Conservation (phyloP, 768 basidiomycete genomes). For the Butyriboletus loyo region DNA sequence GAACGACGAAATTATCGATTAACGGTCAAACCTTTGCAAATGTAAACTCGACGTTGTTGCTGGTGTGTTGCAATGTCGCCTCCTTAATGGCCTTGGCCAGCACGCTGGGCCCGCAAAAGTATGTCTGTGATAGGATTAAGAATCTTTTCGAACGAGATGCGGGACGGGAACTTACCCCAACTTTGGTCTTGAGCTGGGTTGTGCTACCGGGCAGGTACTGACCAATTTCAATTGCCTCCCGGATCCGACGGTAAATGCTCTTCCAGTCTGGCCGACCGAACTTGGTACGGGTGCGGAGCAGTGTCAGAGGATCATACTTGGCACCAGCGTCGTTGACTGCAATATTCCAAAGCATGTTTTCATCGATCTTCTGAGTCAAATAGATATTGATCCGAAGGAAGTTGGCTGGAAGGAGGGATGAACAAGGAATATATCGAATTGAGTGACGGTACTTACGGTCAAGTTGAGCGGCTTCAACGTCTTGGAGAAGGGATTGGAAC, state of each 20-base stretch:
- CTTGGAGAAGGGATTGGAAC: conserved; percentile 88
- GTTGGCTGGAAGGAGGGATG: conserved; percentile 54
- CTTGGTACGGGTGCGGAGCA: conserved; percentile 84
- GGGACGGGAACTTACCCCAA: conserved; percentile 56
- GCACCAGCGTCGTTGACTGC: conserved; percentile 83
- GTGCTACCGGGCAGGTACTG: conserved; percentile 78
- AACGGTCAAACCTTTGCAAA: conserved; percentile 71
- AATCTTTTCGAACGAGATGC: background rate
- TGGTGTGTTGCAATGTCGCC: conserved; percentile 56
- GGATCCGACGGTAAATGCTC: conserved; percentile 71
- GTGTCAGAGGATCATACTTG: conserved; percentile 85
- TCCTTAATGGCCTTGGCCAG: conserved; percentile 77
- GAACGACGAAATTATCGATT: background rate
- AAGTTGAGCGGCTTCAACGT: conserved; percentile 84
- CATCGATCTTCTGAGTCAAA: conserved; percentile 79
- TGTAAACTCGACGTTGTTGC: conserved; percentile 61
- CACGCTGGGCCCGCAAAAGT: conserved; percentile 81
- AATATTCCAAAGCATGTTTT: conserved; percentile 91
- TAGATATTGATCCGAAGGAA: conserved; percentile 92
- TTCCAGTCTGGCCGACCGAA: conserved; percentile 93
- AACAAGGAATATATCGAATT: conserved; percentile 2
- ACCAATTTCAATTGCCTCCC: conserved; percentile 75
- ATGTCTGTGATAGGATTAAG: conserved; percentile 50
- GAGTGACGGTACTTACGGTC: conserved; percentile 61
- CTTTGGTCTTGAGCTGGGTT: conserved; percentile 76